Evolutionary conservation across 1,284 basidiomycete species (phyloP).

Genomic region (Apiotrichum domesticum): DNA sequence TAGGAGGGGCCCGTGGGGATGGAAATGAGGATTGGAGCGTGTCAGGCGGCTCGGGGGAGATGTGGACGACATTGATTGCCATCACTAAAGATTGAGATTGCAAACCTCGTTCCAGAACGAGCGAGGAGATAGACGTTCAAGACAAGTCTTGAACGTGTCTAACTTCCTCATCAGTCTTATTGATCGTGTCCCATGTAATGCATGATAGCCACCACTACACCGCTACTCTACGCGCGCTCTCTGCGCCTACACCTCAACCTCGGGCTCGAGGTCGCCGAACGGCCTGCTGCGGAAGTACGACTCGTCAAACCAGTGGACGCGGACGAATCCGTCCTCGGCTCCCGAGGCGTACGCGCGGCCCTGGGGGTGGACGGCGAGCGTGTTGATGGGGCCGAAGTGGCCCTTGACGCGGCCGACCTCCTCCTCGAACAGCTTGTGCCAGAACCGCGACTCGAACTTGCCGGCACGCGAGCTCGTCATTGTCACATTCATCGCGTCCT

Average conservation of each 20-base stretch:
- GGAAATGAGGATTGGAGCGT: no score
- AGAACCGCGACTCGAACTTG: slow-evolving; percentile 97
- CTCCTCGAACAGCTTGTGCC: slow-evolving; percentile 98
- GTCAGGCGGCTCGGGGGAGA: no score
- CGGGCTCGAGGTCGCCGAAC: slow-evolving; percentile 80
- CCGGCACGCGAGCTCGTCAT: slow-evolving; percentile 90
- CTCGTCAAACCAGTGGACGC: slow-evolving; percentile 82
- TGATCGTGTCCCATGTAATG: slow-evolving; percentile 6
- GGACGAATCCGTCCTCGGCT: slow-evolving; percentile 92
- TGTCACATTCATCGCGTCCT: slow-evolving; percentile 96
- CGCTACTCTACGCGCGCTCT: slow-evolving; percentile 10
- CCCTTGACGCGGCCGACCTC: slow-evolving; percentile 95
- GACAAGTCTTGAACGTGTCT: no score
- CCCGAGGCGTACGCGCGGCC: slow-evolving; percentile 89
- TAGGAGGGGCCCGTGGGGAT: no score
- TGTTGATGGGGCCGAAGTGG: slow-evolving; percentile 92
- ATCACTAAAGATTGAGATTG: no score
- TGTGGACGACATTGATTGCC: no score
- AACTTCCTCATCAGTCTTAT: no score
- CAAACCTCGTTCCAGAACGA: no score
- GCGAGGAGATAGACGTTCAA: no score
- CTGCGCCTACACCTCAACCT: slow-evolving; percentile 41
- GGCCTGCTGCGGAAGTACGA: slow-evolving; percentile 82
- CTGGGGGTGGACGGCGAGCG: slow-evolving; percentile 88
- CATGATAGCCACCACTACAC: slow-evolving; percentile 7